Percentiles rank a stretch among this genome's conserved stretches.
Conservation (phyloP, 257 asterid genomes). For the Rauvolfia tetraphylla region DNA sequence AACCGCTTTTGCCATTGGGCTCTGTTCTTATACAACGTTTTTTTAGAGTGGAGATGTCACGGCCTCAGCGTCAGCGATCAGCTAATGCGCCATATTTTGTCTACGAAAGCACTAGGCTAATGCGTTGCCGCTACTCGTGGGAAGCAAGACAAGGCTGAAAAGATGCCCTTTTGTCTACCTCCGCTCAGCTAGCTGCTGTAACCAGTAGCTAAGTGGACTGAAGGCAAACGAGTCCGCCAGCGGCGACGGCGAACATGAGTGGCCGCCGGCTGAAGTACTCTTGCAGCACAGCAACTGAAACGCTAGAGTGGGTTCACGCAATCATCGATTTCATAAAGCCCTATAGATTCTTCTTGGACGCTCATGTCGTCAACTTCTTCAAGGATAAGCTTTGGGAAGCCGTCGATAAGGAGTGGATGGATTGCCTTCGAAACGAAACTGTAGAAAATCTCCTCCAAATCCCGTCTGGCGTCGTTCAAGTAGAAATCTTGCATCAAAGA, state of each 20-base stretch:
- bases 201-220: not conserved
- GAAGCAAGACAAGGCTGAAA: too few species aligned
- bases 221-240: not conserved
- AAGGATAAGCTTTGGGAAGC: conserved; percentile 82
- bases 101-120: too few species aligned
- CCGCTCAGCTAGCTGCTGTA: not conserved
- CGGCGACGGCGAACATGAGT: conserved; percentile 2
- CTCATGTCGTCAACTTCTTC: conserved; percentile 80
- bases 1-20: too few species aligned
- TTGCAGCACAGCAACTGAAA: conserved; percentile 59
- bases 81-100: too few species aligned
- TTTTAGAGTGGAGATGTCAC: too few species aligned
- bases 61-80: too few species aligned
- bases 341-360: conserved; percentile 60
- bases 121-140: too few species aligned
- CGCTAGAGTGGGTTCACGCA: conserved; percentile 74
- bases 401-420: conserved; percentile 78
- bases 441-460: conserved; percentile 54
- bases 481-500: not conserved
- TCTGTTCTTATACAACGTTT: too few species aligned
- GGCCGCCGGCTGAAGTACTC: conserved; percentile 36
- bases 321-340: conserved; percentile 59
- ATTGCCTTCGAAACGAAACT: conserved; percentile 62
- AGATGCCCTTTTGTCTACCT: too few species aligned
- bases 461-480: conserved; percentile 58